phyloP scores from a whole-genome alignment of 768 basidiomycete species.

The Lenzites betulinus region DNA sequence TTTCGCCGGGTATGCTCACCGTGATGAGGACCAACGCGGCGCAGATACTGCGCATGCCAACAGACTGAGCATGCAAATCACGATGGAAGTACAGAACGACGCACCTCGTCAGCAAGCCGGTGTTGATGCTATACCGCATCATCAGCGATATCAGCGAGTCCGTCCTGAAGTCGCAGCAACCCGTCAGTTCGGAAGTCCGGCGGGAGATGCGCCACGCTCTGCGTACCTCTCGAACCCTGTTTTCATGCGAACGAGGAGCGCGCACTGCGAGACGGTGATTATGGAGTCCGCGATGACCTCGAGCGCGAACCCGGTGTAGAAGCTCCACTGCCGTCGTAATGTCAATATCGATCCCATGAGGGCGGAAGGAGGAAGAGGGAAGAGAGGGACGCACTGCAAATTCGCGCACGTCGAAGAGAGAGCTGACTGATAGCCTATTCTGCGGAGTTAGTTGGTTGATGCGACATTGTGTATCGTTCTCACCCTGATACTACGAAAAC shows the following conservation, averaged over 20 bases:
- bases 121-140: constrained; percentile 25
- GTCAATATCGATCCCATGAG: background rate
- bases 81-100: background rate
- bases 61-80: background rate
- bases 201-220: background rate
- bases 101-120: constrained; percentile 24
- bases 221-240: constrained; percentile 19
- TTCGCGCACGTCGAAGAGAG: constrained; percentile 1
- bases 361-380: background rate
- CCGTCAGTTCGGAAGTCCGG: background rate
- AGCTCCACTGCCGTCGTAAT: constrained; percentile 16
- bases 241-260: constrained; percentile 11
- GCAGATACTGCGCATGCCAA: constrained; percentile 1
- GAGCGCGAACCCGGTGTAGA: constrained; percentile 21
- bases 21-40: constrained; percentile 14
- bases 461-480: background rate
- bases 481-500: background rate
- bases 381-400: background rate
- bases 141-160: constrained; percentile 19
- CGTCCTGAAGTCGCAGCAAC: constrained; percentile 6
- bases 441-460: no score
- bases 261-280: constrained; percentile 19
- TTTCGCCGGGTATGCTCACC: background rate
- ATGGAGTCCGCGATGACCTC: constrained; percentile 18
- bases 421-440: background rate